Conservation (phyloP, 805 yeast genomes). For the Metschnikowia chrysomelidarum region DNA sequence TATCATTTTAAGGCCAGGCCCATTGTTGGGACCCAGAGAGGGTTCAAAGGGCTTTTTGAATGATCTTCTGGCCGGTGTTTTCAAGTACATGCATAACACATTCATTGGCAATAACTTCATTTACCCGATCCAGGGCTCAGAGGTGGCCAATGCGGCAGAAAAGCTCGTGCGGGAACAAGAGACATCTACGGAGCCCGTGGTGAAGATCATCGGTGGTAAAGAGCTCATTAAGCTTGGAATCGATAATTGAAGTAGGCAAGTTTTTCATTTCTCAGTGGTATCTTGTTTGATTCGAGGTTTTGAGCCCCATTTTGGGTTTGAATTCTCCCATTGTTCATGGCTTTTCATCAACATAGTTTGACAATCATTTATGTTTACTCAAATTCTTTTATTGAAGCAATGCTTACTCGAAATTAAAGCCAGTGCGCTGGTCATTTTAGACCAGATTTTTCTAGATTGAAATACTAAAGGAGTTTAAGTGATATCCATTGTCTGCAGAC, state of each 20-base stretch:
- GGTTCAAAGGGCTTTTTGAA: slow-evolving; percentile 22
- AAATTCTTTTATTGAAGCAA: no score
- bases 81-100: slow-evolving; percentile 22
- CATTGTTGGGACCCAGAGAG: slow-evolving; percentile 62
- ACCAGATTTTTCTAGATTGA: no score
- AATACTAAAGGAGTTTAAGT: no score
- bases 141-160: slow-evolving; percentile 60
- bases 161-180: slow-evolving; percentile 29
- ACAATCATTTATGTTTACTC: no score
- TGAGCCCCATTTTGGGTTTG: no score
- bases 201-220: slow-evolving; percentile 20
- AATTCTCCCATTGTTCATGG: no score
- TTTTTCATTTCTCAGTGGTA: background rate
- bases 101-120: slow-evolving; percentile 14
- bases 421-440: no score
- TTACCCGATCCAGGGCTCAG: slow-evolving; percentile 58
- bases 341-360: no score
- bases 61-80: slow-evolving; percentile 29
- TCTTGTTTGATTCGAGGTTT: background rate
- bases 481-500: no score
- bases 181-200: slow-evolving; percentile 20
- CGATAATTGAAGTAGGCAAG: background rate
- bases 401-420: background rate
- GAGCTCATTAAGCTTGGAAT: slow-evolving; percentile 23
- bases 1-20: slow-evolving; percentile 77